Evolutionary conservation across 225 moss, liverwort and hornwort genomes (phyloP).

Genomic region (Ulota crispa): DNA sequence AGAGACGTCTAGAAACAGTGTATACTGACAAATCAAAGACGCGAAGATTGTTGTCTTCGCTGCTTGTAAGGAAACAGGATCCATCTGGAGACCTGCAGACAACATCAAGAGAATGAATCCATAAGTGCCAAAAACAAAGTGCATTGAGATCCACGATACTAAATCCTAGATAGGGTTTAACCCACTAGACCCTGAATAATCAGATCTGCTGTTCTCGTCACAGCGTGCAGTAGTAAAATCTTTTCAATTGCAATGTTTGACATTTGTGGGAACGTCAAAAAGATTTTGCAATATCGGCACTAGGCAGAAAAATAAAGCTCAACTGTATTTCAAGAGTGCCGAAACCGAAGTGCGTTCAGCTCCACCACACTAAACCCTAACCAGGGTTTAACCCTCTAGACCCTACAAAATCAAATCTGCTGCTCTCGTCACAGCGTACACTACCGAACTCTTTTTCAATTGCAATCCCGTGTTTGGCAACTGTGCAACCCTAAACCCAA

Average conservation of each 20-base stretch:
- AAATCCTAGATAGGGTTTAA: slow-evolving; percentile 20
- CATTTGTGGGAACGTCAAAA: neutral
- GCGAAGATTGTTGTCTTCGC: slow-evolving; percentile 86
- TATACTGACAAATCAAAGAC: slow-evolving; percentile 79
- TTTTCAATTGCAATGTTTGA: neutral
- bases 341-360: neutral
- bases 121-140: neutral
- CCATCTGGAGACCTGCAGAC: slow-evolving; percentile 90
- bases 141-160: neutral
- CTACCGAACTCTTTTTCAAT: neutral
- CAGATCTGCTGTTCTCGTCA: neutral
- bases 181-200: neutral
- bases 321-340: neutral
- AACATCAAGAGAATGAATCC: neutral
- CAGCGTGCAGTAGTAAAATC: neutral
- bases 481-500: neutral
- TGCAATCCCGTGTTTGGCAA: neutral
- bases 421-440: neutral
- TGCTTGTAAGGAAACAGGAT: slow-evolving; percentile 85
- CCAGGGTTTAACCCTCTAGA: slow-evolving; percentile 11
- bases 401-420: neutral
- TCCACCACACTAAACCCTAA: slow-evolving; percentile 3
- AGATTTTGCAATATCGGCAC: neutral
- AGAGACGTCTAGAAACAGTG: neutral
- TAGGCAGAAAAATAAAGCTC: neutral